These are phyloP conservation scores for Cephaloascus fragrans DNA, from an alignment of 805 yeast genomes.

Conservation along the genomic window DNA sequence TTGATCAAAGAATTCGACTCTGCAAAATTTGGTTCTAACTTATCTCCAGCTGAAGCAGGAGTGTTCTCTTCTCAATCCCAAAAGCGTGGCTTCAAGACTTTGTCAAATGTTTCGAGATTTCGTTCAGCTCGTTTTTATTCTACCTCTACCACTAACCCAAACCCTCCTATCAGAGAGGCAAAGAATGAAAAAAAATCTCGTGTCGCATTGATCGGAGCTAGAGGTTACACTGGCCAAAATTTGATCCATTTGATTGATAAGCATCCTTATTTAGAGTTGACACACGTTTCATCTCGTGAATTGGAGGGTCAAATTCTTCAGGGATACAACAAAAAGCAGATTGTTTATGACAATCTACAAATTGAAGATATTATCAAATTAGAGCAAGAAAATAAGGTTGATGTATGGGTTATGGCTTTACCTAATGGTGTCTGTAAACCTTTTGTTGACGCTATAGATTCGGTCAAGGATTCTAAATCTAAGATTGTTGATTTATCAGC, in stretches of 20 bases:
- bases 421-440: slow-evolving; percentile 96
- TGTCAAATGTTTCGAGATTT: slow-evolving; percentile 9
- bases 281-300: slow-evolving; percentile 95
- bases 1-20: slow-evolving; percentile 46
- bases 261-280: slow-evolving; percentile 80
- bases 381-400: slow-evolving; percentile 72
- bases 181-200: slow-evolving; percentile 51
- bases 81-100: slow-evolving; percentile 42
- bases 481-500: slow-evolving; percentile 92
- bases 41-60: slow-evolving; percentile 31
- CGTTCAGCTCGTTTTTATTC: slow-evolving; percentile 18
- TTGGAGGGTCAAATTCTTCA: slow-evolving; percentile 76
- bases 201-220: slow-evolving; percentile 94
- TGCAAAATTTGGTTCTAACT: slow-evolving; percentile 20
- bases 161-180: slow-evolving; percentile 64
- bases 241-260: slow-evolving; percentile 76
- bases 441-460: slow-evolving; percentile 71
- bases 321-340: slow-evolving; percentile 77
- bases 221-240: slow-evolving; percentile 96
- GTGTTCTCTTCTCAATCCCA: slow-evolving; percentile 39
- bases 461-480: slow-evolving; percentile 51
- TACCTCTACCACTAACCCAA: slow-evolving; percentile 39
- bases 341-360: slow-evolving; percentile 77
- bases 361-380: slow-evolving; percentile 75
- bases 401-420: slow-evolving; percentile 98